Percentiles rank a stretch among this genome's conserved stretches.
Conservation (phyloP, 2,329 filamentous ascomycete species). For the Furcasterigmium sp. region DNA sequence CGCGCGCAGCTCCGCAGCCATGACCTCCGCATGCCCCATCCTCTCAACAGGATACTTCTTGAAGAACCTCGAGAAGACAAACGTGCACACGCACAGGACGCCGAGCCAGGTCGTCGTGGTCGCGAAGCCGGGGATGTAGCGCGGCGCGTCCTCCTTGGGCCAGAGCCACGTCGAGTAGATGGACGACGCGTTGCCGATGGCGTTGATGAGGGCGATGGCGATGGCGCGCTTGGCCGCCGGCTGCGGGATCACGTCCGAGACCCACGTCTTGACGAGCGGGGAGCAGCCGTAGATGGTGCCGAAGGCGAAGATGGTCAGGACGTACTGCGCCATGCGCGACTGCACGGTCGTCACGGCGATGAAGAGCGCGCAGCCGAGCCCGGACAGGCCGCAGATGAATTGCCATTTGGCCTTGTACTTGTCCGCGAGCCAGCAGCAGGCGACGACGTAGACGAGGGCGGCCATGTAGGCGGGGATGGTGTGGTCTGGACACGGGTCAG, state of each 20-base stretch:
- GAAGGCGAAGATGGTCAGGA: constrained; percentile 19
- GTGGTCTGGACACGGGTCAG: constrained; percentile 10
- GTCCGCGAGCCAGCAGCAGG: constrained; percentile 18
- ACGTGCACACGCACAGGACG: constrained; percentile 7
- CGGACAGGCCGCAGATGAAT: constrained; percentile 18
- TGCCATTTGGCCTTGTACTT: constrained; percentile 18
- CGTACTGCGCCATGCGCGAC: constrained; percentile 13
- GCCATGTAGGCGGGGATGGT: constrained; percentile 20
- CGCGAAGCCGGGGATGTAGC: constrained; percentile 14
- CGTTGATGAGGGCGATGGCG: constrained; percentile 34
- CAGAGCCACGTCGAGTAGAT: constrained; percentile 35
- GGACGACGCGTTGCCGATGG: constrained; percentile 26
- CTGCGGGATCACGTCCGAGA: constrained; percentile 13
- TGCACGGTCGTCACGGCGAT: constrained; percentile 13
- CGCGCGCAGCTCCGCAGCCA: not conserved
- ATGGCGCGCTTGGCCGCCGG: constrained; percentile 33
- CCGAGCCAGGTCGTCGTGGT: constrained; percentile 12
- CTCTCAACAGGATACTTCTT: constrained; percentile 8
- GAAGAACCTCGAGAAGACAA: constrained; percentile 10
- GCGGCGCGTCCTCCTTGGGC: constrained; percentile 20
- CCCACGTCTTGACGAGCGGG: constrained; percentile 17
- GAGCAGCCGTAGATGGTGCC: constrained; percentile 20
- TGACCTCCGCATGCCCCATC: not conserved
- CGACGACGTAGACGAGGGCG: constrained; percentile 17
- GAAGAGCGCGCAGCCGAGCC: constrained; percentile 17